Evolutionary conservation across 176 grass and related monocot species (phyloP), one percentile per base, ranked within the genome.

Genomic region (Eragrostis nindensis): DNA sequence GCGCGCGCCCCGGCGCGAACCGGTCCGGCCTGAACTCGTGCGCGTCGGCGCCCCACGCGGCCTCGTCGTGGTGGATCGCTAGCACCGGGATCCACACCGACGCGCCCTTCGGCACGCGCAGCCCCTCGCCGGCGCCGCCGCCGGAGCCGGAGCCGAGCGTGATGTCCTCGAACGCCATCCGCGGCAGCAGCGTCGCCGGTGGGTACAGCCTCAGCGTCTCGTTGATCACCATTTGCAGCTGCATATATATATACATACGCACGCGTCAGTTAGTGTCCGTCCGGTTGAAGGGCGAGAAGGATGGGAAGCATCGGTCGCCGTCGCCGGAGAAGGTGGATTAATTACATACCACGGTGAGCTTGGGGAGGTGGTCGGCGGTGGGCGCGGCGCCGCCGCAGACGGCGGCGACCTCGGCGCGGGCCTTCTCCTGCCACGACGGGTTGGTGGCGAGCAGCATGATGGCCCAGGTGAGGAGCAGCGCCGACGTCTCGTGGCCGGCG

Each of bases 191-290:
- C 53, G 90, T 94, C 82, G 86, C 95, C 71, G 95, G 95, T 7
- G 95, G 95, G 69, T 98, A 98, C 65, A 98, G 84, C 26, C 95
- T 70, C 48, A 98, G 73, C 55, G 95, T 92, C 78, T 98, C 95
- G 62, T 98, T 90, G 66, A 98, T 94, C 82, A 98, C 93, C 95
- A 94, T 98, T 68, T 94, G 89, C 46, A 97, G 91, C 94, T 97
- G 82, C 71, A 53, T n/a, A 38, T 17, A 36, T 36, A 36, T 36
- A 36, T 36, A 36, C 1, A 36, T 36, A 4, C 32, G 15, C 21
- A 7, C 21, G n/a, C 10, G 7, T 5, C 17, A 19, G 24, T 14
- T 8, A 18, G 4, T 36, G 32, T 36, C n/a, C n/a, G n/a, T n/a
- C n/a, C n/a, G n/a, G n/a, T n/a, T n/a, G n/a, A n/a, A n/a, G n/a